A percentile compares a stretch with the other conserved stretches of the same genome.
Conservation (phyloP, 352 stramenopile genomes). For the Phytophthora quininea region DNA sequence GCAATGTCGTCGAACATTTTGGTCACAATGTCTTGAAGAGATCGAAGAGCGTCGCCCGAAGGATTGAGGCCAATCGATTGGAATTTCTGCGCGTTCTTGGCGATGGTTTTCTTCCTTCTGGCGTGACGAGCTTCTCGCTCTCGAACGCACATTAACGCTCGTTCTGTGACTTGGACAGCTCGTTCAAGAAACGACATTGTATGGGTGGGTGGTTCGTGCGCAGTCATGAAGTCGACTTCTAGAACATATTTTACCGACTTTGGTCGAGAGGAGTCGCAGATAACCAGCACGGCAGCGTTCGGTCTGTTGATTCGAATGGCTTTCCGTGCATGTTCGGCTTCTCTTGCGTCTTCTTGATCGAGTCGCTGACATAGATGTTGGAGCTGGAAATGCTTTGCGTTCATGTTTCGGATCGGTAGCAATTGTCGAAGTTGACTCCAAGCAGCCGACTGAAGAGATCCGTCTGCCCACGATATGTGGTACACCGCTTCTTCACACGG, state of each 20-base stretch:
- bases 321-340: not conserved
- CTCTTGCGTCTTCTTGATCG: slow-evolving; percentile 7
- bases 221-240: slow-evolving; percentile 44
- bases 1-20: slow-evolving; percentile 56
- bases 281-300: slow-evolving; percentile 39
- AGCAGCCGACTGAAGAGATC: slow-evolving; percentile 44
- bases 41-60: slow-evolving; percentile 54
- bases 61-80: slow-evolving; percentile 56
- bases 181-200: slow-evolving; percentile 38
- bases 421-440: slow-evolving; percentile 63
- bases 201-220: slow-evolving; percentile 22
- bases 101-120: slow-evolving; percentile 26
- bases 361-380: slow-evolving; percentile 25
- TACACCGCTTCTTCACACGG: slow-evolving; percentile 54
- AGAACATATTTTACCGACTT: slow-evolving; percentile 42
- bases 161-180: slow-evolving; percentile 43
- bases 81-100: slow-evolving; percentile 21
- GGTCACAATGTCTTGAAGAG: slow-evolving; percentile 48
- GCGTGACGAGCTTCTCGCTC: slow-evolving; percentile 49
- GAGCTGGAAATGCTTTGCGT: slow-evolving; percentile 73
- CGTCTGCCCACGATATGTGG: slow-evolving; percentile 60
- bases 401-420: slow-evolving; percentile 70
- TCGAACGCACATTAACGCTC: slow-evolving; percentile 56
- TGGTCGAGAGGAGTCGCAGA: slow-evolving; percentile 34
- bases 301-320: slow-evolving; percentile 25